These are phyloP conservation scores for Mytilinidion resinicola DNA, from an alignment of 495 filamentous ascomycete genomes.

Conservation along the genomic window DNA sequence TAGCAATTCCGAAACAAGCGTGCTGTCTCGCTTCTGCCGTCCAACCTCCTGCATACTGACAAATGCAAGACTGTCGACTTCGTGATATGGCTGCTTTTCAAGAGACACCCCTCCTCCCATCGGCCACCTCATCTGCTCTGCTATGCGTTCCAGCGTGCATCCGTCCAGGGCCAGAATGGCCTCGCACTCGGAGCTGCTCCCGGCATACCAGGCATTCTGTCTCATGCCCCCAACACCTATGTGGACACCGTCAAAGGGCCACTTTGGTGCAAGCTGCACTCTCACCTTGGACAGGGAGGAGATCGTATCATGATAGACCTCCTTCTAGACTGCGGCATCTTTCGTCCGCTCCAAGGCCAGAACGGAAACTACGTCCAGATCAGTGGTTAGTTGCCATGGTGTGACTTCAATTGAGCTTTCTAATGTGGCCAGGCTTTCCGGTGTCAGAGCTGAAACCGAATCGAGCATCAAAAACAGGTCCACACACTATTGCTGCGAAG, in stretches of 20 bases:
- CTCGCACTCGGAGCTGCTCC: constrained; percentile 33
- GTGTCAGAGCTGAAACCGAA: constrained; percentile 41
- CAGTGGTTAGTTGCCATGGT: constrained; percentile 51
- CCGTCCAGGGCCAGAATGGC: constrained; percentile 20
- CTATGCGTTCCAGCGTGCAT: constrained; percentile 60
- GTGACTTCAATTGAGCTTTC: constrained; percentile 3
- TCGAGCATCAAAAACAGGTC: constrained; percentile 9
- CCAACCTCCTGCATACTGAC: constrained; percentile 7
- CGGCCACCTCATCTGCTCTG: constrained; percentile 68
- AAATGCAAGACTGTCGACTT: constrained; percentile 70
- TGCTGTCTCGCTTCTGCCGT: constrained; percentile 1
- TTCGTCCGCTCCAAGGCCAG: constrained; percentile 53
- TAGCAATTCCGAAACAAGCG: neutral
- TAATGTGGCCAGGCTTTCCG: constrained; percentile 40
- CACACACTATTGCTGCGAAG: neutral
- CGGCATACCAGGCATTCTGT: constrained; percentile 49
- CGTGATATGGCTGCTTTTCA: constrained; percentile 70
- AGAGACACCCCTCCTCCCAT: constrained; percentile 39
- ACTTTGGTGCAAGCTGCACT: constrained; percentile 67
- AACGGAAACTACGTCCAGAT: constrained; percentile 68
- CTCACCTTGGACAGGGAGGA: constrained; percentile 66
- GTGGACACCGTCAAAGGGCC: constrained; percentile 60
- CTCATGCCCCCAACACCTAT: constrained; percentile 59
- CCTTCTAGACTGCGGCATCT: constrained; percentile 72
- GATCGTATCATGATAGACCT: constrained; percentile 78